A percentile compares a stretch with the other conserved stretches of the same genome.
Evolutionary conservation across 192 early-diverging fungal genomes (phyloP).

Genomic region (Coemansia sp.): DNA sequence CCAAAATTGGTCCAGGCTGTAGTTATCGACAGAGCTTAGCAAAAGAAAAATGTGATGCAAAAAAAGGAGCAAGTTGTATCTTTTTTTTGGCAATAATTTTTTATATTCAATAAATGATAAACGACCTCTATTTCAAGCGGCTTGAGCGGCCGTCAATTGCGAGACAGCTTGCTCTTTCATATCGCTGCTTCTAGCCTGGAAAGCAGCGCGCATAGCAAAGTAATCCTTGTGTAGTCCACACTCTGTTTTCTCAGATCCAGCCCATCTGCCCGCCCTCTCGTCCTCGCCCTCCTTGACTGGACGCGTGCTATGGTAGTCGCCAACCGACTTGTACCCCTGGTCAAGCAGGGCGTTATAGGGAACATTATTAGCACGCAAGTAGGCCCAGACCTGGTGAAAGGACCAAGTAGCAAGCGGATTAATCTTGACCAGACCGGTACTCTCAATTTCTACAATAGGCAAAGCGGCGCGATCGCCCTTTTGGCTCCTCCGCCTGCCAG

Average conservation of each 20-base stretch:
- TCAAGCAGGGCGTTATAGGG: slow-evolving; percentile 92
- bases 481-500: slow-evolving; percentile 88
- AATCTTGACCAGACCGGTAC: slow-evolving; percentile 82
- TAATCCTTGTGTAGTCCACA: slow-evolving; percentile 98
- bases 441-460: slow-evolving; percentile 83
- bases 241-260: slow-evolving; percentile 86
- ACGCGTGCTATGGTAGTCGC: slow-evolving; percentile 91
- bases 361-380: slow-evolving; percentile 81
- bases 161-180: slow-evolving; percentile 38
- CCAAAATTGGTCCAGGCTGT: not conserved
- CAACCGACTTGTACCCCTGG: slow-evolving; percentile 89
- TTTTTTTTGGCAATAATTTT: too few species aligned
- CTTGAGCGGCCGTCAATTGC: slow-evolving; percentile 9
- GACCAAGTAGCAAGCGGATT: slow-evolving; percentile 94
- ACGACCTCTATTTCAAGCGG: not conserved
- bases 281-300: slow-evolving; percentile 66
- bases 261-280: slow-evolving; percentile 92
- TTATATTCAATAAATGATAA: too few species aligned
- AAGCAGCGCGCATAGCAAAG: slow-evolving; percentile 86
- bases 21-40: not conserved
- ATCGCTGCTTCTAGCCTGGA: slow-evolving; percentile 77
- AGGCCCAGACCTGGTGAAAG: slow-evolving; percentile 87
- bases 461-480: slow-evolving; percentile 79
- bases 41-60: too few species aligned
- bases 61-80: not conserved